phyloP scores from a whole-genome alignment of 495 filamentous ascomycete species.

The Thermochaetoides thermophila region DNA sequence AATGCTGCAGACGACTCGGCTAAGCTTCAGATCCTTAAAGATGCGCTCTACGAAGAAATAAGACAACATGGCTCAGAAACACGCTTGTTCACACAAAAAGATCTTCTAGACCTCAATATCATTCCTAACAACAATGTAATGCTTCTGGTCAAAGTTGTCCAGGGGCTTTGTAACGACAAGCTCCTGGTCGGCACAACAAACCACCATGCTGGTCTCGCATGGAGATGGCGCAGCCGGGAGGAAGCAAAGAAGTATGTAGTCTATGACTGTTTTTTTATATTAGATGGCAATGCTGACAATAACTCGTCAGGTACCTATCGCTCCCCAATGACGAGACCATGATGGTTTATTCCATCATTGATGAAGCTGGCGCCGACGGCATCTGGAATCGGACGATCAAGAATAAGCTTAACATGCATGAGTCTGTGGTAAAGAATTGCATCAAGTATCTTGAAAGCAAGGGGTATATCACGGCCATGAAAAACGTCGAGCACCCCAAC shows the following conservation, averaged over 20 bases:
- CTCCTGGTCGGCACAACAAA: constrained; percentile 46
- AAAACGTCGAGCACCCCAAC: constrained; percentile 47
- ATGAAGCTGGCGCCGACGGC: constrained; percentile 62
- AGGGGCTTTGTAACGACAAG: constrained; percentile 49
- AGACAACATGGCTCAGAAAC: constrained; percentile 26
- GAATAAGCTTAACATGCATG: constrained; percentile 59
- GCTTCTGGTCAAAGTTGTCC: constrained; percentile 44
- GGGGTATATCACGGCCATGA: constrained; percentile 41
- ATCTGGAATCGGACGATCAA: constrained; percentile 79
- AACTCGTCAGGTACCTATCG: constrained; percentile 40
- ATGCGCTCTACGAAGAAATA: constrained; percentile 19
- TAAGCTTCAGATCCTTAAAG: constrained; percentile 19
- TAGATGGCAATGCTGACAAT: constrained; percentile 1
- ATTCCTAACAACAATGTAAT: constrained; percentile 44
- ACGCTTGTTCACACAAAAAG: constrained; percentile 49
- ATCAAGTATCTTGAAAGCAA: constrained; percentile 62
- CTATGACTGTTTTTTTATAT: background rate
- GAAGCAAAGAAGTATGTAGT: constrained; percentile 53
- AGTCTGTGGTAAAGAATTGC: constrained; percentile 54
- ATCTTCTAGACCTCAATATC: constrained; percentile 44
- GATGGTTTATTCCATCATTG: constrained; percentile 73
- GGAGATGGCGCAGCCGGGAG: constrained; percentile 49
- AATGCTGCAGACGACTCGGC: constrained; percentile 5
- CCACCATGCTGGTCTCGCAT: constrained; percentile 42
- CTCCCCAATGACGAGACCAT: constrained; percentile 53